Conservation (phyloP, 2,329 filamentous ascomycete genomes). For the Pseudocercospora vitis region DNA sequence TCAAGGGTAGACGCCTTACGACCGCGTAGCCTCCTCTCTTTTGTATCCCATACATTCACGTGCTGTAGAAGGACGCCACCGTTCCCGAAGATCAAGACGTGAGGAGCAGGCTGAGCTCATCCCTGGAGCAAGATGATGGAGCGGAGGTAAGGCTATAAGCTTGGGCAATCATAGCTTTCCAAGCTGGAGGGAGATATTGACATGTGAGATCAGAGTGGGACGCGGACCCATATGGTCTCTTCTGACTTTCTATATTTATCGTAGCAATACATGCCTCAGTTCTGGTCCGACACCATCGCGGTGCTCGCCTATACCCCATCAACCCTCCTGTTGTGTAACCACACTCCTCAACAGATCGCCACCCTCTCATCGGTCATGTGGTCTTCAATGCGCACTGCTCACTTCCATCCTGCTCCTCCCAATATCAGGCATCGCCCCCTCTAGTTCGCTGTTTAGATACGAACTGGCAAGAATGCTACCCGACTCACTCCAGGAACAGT, state of each 20-base stretch:
- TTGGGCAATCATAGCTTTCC: too few relatives aligned
- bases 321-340: neutral
- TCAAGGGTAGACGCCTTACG: too few relatives aligned
- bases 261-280: too few relatives aligned
- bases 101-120: neutral
- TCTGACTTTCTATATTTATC: too few relatives aligned
- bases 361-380: neutral
- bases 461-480: neutral
- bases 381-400: neutral
- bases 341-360: neutral
- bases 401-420: neutral
- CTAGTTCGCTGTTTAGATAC: neutral
- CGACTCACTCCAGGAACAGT: neutral
- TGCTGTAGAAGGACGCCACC: neutral
- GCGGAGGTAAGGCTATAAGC: neutral
- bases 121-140: constrained; percentile 2
- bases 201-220: too few relatives aligned
- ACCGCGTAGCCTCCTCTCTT: too few relatives aligned
- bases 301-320: neutral
- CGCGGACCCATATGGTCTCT: too few relatives aligned
- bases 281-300: neutral
- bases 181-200: neutral
- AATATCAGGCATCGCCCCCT: neutral
- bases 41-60: too few relatives aligned
- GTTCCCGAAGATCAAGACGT: neutral